These are phyloP conservation scores for Clausena lansium DNA, from an alignment of 345 rosid genomes.

Conservation along the genomic window DNA sequence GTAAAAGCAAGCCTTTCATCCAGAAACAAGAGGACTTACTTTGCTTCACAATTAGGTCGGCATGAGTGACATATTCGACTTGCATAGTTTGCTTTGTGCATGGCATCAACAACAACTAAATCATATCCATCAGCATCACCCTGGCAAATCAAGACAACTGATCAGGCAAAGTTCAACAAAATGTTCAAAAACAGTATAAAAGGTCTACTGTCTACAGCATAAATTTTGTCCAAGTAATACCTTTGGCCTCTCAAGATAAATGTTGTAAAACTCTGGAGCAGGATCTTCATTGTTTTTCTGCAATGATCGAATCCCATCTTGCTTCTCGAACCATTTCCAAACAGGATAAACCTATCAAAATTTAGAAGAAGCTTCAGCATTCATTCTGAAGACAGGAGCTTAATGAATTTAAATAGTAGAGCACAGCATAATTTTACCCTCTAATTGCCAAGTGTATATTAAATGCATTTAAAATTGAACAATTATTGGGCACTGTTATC, in stretches of 20 bases:
- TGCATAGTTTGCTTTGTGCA: constrained; percentile 99
- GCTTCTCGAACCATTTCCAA: constrained; percentile 99
- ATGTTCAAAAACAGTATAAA: constrained; percentile 12
- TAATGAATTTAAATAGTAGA: not conserved
- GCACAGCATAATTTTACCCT: not conserved
- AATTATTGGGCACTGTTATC: not conserved
- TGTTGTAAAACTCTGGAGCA: constrained; percentile 99
- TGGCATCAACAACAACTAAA: constrained; percentile 98
- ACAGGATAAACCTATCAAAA: constrained; percentile 89
- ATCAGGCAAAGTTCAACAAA: constrained; percentile 25
- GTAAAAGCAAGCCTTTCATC: not conserved
- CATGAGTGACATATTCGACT: constrained; percentile 99
- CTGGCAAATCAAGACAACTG: constrained; percentile 41
- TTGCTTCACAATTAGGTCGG: constrained; percentile 98
- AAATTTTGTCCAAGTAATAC: constrained; percentile 35
- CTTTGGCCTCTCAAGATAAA: constrained; percentile 99
- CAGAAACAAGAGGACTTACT: constrained; percentile 49
- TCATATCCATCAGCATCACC: constrained; percentile 99
- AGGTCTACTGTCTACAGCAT: constrained; percentile 10
- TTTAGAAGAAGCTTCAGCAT: constrained; percentile 13
- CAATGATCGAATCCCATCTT: constrained; percentile 95
- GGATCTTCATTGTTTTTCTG: constrained; percentile 95
- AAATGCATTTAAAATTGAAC: not conserved
- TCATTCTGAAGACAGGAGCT: constrained; percentile 8
- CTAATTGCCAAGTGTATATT: not conserved